A percentile compares a stretch with the other conserved stretches of the same genome.
These are phyloP conservation scores for Candida golubevii DNA, from an alignment of 805 yeast species.

Conservation along the genomic window DNA sequence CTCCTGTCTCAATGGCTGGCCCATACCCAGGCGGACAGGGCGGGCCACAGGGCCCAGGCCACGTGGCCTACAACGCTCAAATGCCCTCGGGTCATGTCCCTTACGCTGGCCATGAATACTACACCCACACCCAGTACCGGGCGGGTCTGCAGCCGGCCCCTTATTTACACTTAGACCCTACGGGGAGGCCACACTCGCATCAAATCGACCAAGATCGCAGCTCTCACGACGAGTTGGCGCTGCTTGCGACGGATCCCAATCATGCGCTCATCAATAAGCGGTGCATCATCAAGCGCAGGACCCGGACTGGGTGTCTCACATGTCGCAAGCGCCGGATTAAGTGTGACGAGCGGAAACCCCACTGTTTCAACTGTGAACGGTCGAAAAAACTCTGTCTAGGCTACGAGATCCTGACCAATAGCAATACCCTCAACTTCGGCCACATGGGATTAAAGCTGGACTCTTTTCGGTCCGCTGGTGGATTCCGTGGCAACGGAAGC, in stretches of 20 bases:
- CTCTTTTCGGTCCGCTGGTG: background rate
- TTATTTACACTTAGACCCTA: constrained; percentile 1
- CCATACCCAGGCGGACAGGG: background rate
- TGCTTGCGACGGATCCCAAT: constrained; percentile 17
- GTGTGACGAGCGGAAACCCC: constrained; percentile 72
- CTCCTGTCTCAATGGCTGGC: background rate
- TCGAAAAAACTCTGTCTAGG: constrained; percentile 65
- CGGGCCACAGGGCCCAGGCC: background rate
- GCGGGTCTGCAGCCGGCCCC: background rate
- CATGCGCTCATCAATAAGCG: constrained; percentile 33
- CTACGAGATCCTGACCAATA: constrained; percentile 37
- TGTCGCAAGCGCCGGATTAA: constrained; percentile 68
- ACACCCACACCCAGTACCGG: background rate
- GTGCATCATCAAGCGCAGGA: constrained; percentile 52
- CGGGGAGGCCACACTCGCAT: background rate
- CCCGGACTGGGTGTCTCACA: constrained; percentile 72
- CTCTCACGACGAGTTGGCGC: constrained; percentile 1
- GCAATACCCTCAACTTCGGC: background rate
- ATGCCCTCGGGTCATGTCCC: background rate
- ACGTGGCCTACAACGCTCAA: background rate
- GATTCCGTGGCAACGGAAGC: background rate
- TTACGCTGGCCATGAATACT: constrained; percentile 1
- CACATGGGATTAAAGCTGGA: background rate
- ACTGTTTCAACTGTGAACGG: constrained; percentile 64
- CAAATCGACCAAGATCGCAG: background rate